Conservation (phyloP, 176 grass and related monocot species). For the Poa pratensis region DNA sequence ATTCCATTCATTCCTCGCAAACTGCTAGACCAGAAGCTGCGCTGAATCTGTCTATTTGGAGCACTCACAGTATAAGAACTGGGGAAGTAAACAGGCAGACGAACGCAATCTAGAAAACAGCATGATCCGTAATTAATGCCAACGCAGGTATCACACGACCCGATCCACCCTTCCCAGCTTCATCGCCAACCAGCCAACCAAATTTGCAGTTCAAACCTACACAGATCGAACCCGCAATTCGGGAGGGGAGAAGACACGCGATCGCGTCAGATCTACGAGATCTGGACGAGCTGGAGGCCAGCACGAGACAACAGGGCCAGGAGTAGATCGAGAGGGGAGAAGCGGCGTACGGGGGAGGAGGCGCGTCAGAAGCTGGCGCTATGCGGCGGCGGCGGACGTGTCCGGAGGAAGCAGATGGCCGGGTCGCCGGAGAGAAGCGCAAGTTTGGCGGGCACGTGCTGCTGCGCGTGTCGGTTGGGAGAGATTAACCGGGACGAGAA, state of each 20-base stretch:
- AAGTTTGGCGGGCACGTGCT: neutral
- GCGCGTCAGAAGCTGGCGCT: neutral
- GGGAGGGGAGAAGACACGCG: neutral
- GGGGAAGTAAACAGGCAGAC: neutral
- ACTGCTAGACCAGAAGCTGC: neutral
- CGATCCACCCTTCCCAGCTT: neutral
- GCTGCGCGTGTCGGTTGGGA: constrained; percentile 20
- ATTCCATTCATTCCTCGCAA: neutral
- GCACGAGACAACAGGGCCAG: neutral
- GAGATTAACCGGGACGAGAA: neutral
- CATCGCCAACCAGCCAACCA: neutral
- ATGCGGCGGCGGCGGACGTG: neutral
- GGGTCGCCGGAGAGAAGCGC: constrained; percentile 6
- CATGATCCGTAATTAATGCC: neutral
- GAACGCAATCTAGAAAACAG: neutral
- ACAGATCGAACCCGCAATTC: neutral
- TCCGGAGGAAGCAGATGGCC: neutral
- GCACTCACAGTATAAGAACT: neutral
- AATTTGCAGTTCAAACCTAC: too few species aligned
- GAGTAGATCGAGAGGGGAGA: neutral
- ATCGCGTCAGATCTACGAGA: constrained; percentile 23
- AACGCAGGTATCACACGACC: neutral
- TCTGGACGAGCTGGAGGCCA: constrained; percentile 3
- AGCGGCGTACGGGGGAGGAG: constrained; percentile 4
- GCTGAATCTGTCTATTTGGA: neutral